phyloP scores from a whole-genome alignment of 2,329 filamentous ascomycete species.

The Monilinia fructicola region DNA sequence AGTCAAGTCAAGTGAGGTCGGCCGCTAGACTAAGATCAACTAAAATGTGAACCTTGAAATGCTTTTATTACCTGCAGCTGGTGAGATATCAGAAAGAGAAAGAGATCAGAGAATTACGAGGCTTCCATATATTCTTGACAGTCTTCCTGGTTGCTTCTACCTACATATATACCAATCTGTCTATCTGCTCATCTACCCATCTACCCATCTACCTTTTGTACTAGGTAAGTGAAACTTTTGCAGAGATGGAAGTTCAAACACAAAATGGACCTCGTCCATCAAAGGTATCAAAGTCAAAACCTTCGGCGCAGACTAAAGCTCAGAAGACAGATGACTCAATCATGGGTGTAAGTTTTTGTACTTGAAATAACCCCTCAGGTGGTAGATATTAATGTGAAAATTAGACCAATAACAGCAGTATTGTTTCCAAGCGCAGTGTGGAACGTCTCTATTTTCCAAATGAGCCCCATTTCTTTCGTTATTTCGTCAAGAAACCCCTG shows the following conservation, averaged over 20 bases:
- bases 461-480: conserved; percentile 80
- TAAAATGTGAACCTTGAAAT: too few relatives aligned
- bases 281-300: conserved; percentile 8
- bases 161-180: too few relatives aligned
- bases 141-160: neutral
- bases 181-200: too few relatives aligned
- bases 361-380: neutral
- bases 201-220: neutral
- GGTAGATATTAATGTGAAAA: conserved; percentile 12
- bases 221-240: neutral
- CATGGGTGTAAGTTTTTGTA: conserved; percentile 33
- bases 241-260: neutral
- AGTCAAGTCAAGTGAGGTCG: neutral
- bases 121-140: neutral
- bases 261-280: conserved; percentile 13
- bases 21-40: conserved; percentile 2
- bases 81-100: too few relatives aligned
- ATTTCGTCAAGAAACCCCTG: conserved; percentile 83
- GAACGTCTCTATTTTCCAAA: conserved; percentile 78
- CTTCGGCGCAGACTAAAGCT: conserved; percentile 15
- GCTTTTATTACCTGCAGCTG: too few relatives aligned
- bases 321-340: conserved; percentile 46
- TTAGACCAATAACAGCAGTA: conserved; percentile 86
- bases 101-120: too few relatives aligned
- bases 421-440: conserved; percentile 90